Evolutionary conservation across 352 stramenopile genomes (phyloP), one percentile per base, ranked within the genome.

Genomic region (Aphanomyces cochlioides): DNA sequence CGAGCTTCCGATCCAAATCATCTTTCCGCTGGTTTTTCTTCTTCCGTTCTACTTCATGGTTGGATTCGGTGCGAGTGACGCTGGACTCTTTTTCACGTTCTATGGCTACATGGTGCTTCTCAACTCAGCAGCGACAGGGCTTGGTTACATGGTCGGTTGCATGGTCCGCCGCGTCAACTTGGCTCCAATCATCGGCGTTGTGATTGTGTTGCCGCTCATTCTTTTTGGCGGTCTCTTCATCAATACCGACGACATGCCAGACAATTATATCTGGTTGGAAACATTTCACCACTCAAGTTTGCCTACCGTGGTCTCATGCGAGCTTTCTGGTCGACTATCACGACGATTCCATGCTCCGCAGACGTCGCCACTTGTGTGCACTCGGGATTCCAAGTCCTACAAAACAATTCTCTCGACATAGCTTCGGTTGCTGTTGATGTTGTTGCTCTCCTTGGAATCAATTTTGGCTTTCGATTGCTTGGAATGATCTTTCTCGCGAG

Each of bases 281-380:
- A 82, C 60, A 41, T 86, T 0, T 88, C 79, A 4, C 79, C 78
- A 0, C 73, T 86, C 41, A 81, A 81, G 17, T 50, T n/a, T 81
- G 43, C 65, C 76, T 4, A 78, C 43, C 60, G 67, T 4, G 64
- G 64, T 40, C 59, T 70, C 5, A 70, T 47, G 15, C 64, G 64
- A 5, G 64, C 64, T 17, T 70, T 70, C 54, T 70, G 64, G 64
- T 48, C 13, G 2, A 43, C 64, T 28, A 37, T 61, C 4, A 19
- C 10, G 7, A 58, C 47, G 17, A 60, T 70, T 39, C 64, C 48
- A n/a, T 70, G 64, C 47, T 12, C 17, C 10, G 10, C 10, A 36
- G 10, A 13, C 8, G 28, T 6, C 6, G n/a, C 28, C 8, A 17
- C 40, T 10, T 70, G 64, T n/a, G 17, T 70, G 34, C n/a, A 15